phyloP scores from a whole-genome alignment of 2,329 filamentous ascomycete species.

The Xylaria polymorpha region DNA sequence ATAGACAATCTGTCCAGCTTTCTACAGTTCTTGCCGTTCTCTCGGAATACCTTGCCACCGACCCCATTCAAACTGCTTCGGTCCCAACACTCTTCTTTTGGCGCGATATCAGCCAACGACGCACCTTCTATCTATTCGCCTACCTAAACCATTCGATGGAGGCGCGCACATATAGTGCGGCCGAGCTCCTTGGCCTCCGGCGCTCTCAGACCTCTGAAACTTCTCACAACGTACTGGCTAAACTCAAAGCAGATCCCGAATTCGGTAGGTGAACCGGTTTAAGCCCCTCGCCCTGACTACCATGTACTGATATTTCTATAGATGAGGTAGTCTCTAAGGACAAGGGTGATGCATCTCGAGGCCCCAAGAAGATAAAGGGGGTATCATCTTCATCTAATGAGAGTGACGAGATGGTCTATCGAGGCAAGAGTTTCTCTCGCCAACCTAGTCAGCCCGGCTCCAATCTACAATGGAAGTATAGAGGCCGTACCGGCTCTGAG shows the following conservation, averaged over 20 bases:
- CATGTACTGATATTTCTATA: conserved; percentile 20
- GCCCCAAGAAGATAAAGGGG: conserved; percentile 49
- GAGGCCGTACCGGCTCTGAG: conserved; percentile 59
- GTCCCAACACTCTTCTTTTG: conserved; percentile 57
- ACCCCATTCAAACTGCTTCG: conserved; percentile 35
- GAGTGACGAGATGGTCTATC: conserved; percentile 53
- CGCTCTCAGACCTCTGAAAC: conserved; percentile 29
- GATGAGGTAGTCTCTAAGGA: conserved; percentile 48
- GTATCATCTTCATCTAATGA: conserved; percentile 53
- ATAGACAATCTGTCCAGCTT: conserved; percentile 46
- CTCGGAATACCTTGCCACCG: conserved; percentile 31
- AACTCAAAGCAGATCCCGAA: conserved; percentile 51
- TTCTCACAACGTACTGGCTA: conserved; percentile 33
- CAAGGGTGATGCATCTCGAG: conserved; percentile 38
- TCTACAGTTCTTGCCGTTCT: conserved; percentile 51
- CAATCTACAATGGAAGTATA: conserved; percentile 56
- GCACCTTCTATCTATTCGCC: conserved; percentile 56
- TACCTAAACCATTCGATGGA: conserved; percentile 57
- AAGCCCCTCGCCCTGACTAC: neutral
- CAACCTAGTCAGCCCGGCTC: conserved; percentile 28
- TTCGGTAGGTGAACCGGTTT: conserved; percentile 53
- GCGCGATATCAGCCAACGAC: conserved; percentile 51
- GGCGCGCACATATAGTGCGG: conserved; percentile 56
- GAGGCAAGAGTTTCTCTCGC: conserved; percentile 50
- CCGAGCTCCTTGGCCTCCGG: conserved; percentile 59